A percentile compares a stretch with the other conserved stretches of the same genome.
Conservation (phyloP, 129 eudicot species). For the Ambrosia artemisiifolia region DNA sequence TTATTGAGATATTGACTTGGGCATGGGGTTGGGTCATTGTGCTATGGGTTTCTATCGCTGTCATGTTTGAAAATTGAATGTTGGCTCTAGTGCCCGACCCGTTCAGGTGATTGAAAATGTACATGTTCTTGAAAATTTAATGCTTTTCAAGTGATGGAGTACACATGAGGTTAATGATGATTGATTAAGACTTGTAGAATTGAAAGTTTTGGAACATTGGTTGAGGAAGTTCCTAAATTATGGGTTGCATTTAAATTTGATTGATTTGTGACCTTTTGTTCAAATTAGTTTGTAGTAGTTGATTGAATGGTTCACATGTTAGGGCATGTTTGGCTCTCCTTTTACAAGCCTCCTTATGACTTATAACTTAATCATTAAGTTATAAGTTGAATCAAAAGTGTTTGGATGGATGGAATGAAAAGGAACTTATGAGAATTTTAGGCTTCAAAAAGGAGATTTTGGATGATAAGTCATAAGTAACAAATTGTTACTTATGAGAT, state of each 20-base stretch:
- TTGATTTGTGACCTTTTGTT: neutral
- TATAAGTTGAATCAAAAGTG: no score
- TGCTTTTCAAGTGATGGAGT: neutral
- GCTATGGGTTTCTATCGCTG: constrained; percentile 11
- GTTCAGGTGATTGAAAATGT: neutral
- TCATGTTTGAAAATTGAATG: constrained; percentile 9
- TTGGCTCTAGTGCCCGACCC: neutral
- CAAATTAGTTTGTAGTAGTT: neutral
- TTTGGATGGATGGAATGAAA: no score
- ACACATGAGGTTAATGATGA: constrained; percentile 8
- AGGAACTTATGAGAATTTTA: no score
- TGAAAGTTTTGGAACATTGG: neutral
- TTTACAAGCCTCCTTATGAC: no score
- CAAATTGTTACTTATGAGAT: no score
- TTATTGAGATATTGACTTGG: neutral
- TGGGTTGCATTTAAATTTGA: neutral
- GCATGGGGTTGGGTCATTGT: constrained; percentile 11
- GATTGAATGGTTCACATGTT: neutral
- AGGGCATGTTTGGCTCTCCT: no score
- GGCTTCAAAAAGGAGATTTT: no score
- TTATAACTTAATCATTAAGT: no score
- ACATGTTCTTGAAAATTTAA: neutral
- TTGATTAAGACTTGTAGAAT: neutral
- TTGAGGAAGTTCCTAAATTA: neutral
- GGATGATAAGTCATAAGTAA: no score